phyloP scores from a whole-genome alignment of 345 rosid species.

The Nephelium lappaceum region DNA sequence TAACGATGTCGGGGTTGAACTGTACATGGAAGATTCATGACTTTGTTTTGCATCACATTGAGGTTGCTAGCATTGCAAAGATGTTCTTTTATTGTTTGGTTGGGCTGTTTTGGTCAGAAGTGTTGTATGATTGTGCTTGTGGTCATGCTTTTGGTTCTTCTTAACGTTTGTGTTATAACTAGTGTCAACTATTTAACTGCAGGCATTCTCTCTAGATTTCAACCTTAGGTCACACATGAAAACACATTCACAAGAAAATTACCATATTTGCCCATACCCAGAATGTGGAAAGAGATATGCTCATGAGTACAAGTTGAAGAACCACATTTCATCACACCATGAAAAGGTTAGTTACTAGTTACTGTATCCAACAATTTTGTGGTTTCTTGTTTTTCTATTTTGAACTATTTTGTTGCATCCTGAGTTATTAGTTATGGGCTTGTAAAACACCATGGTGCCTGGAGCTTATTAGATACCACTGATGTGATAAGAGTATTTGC shows the following conservation, averaged over 20 bases:
- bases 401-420: not conserved
- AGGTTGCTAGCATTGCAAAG: constrained; percentile 1
- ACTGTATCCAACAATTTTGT: not conserved
- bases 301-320: constrained; percentile 95
- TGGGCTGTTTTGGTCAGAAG: not conserved
- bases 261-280: constrained; percentile 85
- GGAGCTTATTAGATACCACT: not conserved
- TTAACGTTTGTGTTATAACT: not conserved
- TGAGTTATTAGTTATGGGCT: not conserved
- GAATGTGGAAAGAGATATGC: constrained; percentile 99
- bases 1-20: not conserved
- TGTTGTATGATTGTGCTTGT: constrained; percentile 12
- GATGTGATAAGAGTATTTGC: not conserved
- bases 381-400: constrained; percentile 12
- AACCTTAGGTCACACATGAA: constrained; percentile 98
- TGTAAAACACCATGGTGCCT: not conserved
- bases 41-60: not conserved
- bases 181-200: constrained; percentile 30
- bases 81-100: constrained; percentile 11
- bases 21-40: not conserved
- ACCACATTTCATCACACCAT: constrained; percentile 80
- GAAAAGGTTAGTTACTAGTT: constrained; percentile 60
- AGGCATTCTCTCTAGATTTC: constrained; percentile 99
- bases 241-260: constrained; percentile 98
- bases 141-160: not conserved